phyloP scores from a whole-genome alignment of 345 rosid species.

The Adansonia digitata region DNA sequence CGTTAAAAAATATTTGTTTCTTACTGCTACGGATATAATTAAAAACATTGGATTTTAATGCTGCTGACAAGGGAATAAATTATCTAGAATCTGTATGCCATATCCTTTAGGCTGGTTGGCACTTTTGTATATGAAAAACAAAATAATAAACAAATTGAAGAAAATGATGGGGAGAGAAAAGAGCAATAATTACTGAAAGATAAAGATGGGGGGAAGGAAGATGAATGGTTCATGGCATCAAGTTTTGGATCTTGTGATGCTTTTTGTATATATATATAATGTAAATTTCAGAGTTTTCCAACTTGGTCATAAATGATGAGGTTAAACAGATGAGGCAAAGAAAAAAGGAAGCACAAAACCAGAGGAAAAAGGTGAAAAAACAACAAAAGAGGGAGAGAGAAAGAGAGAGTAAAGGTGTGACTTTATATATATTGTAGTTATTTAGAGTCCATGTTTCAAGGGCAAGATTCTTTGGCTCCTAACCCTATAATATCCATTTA shows the following conservation, averaged over 20 bases:
- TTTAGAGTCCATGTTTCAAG: slow-evolving; percentile 4
- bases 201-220: background rate
- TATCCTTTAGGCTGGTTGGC: slow-evolving; percentile 10
- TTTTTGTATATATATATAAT: background rate
- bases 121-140: slow-evolving; percentile 3
- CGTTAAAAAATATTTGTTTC: background rate
- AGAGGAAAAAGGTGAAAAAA: background rate
- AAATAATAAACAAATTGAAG: slow-evolving; percentile 8
- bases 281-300: background rate
- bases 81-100: background rate
- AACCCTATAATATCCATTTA: slow-evolving; percentile 14
- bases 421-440: slow-evolving; percentile 14
- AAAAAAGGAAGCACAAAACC: slow-evolving; percentile 8
- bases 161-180: background rate
- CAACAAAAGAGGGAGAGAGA: background rate
- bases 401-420: slow-evolving; percentile 8
- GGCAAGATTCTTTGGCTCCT: slow-evolving; percentile 24
- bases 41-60: background rate
- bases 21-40: background rate
- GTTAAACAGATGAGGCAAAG: slow-evolving; percentile 2
- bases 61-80: slow-evolving; percentile 7
- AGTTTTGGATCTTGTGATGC: slow-evolving; percentile 11
- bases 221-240: slow-evolving; percentile 4
- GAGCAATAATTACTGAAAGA: background rate
- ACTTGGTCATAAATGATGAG: slow-evolving; percentile 4